Percentiles rank a stretch among this genome's conserved stretches.
Evolutionary conservation across 768 basidiomycete species (phyloP).

Genomic region (Rhodosporidiobolus odoratus): DNA sequence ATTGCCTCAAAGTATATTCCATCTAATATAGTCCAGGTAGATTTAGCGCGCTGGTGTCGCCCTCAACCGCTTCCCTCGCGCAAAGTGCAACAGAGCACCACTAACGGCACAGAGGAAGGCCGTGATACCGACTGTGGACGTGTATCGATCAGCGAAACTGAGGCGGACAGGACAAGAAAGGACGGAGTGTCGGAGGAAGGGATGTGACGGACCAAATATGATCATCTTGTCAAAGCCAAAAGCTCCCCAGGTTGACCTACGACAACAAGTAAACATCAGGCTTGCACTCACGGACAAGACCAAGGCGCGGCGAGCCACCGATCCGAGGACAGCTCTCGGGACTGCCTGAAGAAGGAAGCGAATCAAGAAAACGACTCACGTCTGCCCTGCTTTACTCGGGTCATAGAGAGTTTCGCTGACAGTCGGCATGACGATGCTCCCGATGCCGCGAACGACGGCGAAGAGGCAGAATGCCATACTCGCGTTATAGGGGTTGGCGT

Average conservation of each 20-base stretch:
- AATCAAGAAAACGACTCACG: background rate
- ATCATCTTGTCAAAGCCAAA: constrained; percentile 23
- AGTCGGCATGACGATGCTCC: constrained; percentile 7
- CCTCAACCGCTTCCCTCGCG: too few species aligned
- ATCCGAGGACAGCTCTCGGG: too few species aligned
- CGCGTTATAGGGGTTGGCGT: constrained; percentile 4
- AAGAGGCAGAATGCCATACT: constrained; percentile 16
- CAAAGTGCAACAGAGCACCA: too few species aligned
- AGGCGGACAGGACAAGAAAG: background rate
- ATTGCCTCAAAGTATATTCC: too few species aligned
- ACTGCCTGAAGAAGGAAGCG: too few species aligned
- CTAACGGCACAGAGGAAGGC: background rate
- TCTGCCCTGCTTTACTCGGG: background rate
- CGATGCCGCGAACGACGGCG: constrained; percentile 16
- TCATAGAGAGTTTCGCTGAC: constrained; percentile 9
- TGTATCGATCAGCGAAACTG: too few species aligned
- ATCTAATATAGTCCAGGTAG: too few species aligned
- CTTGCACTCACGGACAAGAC: background rate
- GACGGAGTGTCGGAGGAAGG: background rate
- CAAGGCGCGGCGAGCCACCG: too few species aligned
- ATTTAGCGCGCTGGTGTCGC: too few species aligned
- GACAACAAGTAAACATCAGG: background rate
- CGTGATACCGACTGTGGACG: constrained; percentile 2
- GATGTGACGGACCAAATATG: constrained; percentile 3
- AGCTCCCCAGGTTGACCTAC: constrained; percentile 8